A percentile compares a stretch with the other conserved stretches of the same genome.
Conservation (phyloP, 73 alveolate genomes). For the Loxodes magnus region DNA sequence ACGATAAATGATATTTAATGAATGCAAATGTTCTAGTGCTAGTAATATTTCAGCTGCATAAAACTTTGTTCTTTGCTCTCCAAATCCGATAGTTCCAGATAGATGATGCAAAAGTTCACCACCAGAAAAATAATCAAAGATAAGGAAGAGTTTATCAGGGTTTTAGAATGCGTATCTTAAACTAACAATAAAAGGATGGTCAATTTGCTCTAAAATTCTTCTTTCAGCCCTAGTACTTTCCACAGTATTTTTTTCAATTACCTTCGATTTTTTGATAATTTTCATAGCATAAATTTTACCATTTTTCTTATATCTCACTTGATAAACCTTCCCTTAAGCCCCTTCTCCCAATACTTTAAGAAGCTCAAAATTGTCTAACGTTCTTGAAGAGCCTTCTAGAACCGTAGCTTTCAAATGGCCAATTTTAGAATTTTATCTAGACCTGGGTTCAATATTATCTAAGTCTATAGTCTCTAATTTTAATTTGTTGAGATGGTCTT, state of each 20-base stretch:
- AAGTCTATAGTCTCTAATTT: too few relatives aligned
- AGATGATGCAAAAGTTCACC: conserved; percentile 90
- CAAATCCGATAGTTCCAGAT: conserved; percentile 58
- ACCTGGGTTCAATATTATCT: too few relatives aligned
- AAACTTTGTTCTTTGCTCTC: conserved; percentile 75
- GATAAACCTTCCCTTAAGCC: conserved; percentile 73
- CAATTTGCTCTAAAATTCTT: conserved; percentile 71
- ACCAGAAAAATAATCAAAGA: conserved; percentile 92
- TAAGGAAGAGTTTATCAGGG: conserved; percentile 28
- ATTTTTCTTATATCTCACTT: conserved; percentile 52
- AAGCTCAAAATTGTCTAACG: conserved; percentile 50
- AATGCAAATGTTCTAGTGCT: conserved; percentile 75
- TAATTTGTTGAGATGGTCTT: too few relatives aligned
- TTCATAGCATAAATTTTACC: conserved; percentile 86
- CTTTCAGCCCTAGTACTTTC: conserved; percentile 89
- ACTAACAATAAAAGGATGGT: conserved; percentile 88
- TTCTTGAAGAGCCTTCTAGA: too few relatives aligned
- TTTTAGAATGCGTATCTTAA: conserved; percentile 85
- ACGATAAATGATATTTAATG: conserved; percentile 64
- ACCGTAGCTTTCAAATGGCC: too few relatives aligned
- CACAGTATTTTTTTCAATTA: conserved; percentile 77
- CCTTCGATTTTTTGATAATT: conserved; percentile 58
- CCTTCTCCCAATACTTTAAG: conserved; percentile 65
- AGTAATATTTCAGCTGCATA: conserved; percentile 62
- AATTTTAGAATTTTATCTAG: too few relatives aligned